phyloP scores from a whole-genome alignment of 345 rosid genomes.

The Turnera subulata region DNA sequence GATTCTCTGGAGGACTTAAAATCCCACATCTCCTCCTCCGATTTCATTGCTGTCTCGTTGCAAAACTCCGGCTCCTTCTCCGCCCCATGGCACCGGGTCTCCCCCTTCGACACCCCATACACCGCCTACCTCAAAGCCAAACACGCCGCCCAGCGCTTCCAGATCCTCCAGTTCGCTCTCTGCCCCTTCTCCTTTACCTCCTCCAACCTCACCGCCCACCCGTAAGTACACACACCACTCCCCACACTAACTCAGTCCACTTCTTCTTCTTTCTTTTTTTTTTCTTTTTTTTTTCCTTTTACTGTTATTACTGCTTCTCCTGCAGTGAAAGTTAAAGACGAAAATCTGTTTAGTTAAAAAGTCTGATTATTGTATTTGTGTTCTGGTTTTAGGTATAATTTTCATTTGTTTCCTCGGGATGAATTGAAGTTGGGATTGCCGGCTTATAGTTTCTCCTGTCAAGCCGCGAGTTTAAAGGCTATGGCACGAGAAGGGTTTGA shows the following conservation, averaged over 20 bases:
- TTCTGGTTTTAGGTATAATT: conserved; percentile 63
- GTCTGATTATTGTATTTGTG: background rate
- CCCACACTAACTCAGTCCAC: no score
- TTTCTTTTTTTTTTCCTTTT: no score
- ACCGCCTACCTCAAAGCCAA: conserved; percentile 72
- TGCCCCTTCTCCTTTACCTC: conserved; percentile 63
- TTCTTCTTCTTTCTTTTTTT: no score
- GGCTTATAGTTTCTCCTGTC: conserved; percentile 79
- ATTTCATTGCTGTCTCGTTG: conserved; percentile 67
- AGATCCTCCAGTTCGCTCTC: conserved; percentile 71
- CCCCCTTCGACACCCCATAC: conserved; percentile 59
- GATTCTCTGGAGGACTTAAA: conserved; percentile 46
- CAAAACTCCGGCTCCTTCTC: conserved; percentile 67
- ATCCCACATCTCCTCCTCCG: conserved; percentile 50
- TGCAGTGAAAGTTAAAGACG: no score
- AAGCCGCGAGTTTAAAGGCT: conserved; percentile 55
- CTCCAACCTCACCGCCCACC: conserved; percentile 53
- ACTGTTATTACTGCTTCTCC: background rate
- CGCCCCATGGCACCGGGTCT: conserved; percentile 78
- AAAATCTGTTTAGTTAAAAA: no score
- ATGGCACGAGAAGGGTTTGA: conserved; percentile 87
- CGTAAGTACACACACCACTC: conserved; percentile 32
- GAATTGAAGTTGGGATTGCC: conserved; percentile 74
- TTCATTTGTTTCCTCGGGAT: conserved; percentile 85
- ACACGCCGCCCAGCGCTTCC: conserved; percentile 65